Evolutionary conservation across 306 rosid genomes (phyloP).

Genomic region (Adenanthera pavonina): DNA sequence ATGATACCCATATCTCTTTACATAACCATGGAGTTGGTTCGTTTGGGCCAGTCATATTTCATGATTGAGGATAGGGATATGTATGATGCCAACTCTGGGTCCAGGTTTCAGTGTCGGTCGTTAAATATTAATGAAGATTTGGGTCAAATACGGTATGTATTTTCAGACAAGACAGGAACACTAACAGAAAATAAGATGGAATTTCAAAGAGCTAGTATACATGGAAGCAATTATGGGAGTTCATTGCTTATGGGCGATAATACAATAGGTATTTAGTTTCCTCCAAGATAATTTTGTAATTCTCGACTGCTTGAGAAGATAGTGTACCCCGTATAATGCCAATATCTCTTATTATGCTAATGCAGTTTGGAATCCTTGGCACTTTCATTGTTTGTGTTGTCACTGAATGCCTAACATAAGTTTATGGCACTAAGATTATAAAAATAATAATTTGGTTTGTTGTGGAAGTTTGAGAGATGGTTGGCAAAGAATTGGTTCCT

Average conservation of each 20-base stretch:
- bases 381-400: neutral
- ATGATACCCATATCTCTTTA: constrained; percentile 99
- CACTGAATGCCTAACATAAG: neutral
- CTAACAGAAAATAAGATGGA: constrained; percentile 98
- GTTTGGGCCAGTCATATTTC: constrained; percentile 97
- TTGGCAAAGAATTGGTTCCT: constrained; percentile 22
- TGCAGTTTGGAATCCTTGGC: constrained; percentile 26
- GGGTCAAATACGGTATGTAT: constrained; percentile 91
- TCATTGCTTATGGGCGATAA: constrained; percentile 48
- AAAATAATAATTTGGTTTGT: neutral
- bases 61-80: constrained; percentile 89
- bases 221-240: constrained; percentile 71
- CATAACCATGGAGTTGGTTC: constrained; percentile 96
- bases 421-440: constrained; percentile 25
- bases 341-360: constrained; percentile 14
- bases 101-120: constrained; percentile 99
- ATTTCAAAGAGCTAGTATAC: constrained; percentile 83
- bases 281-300: constrained; percentile 25
- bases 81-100: constrained; percentile 65
- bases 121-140: constrained; percentile 95
- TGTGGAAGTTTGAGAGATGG: neutral
- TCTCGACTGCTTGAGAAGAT: constrained; percentile 20
- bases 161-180: constrained; percentile 98
- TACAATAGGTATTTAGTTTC: constrained; percentile 55
- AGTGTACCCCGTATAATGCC: neutral